Conservation (phyloP, 306 rosid genomes). For the Cicer chorassanicum region DNA sequence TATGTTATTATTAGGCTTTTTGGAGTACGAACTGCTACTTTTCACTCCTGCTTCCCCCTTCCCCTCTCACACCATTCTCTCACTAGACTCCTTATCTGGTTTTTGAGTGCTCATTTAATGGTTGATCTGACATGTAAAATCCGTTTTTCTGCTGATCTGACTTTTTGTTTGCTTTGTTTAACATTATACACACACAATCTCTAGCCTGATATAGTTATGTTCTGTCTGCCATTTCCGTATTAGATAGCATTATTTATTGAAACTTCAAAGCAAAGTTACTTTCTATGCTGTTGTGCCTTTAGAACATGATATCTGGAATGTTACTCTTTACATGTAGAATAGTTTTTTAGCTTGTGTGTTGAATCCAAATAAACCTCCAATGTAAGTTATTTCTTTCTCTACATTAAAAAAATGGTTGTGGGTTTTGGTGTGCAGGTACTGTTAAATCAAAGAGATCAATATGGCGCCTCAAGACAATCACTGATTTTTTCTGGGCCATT, state of each 20-base stretch:
- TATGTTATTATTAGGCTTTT: not conserved
- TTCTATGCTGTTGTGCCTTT: not conserved
- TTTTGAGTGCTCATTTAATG: not conserved
- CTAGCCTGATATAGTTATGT: conserved; percentile 6
- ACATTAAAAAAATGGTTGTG: not conserved
- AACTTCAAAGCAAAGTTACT: not conserved
- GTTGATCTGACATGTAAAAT: not conserved
- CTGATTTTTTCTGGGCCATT: conserved; percentile 87
- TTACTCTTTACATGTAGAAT: not conserved
- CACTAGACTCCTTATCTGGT: not conserved
- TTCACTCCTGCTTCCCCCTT: not conserved
- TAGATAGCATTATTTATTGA: conserved; percentile 12
- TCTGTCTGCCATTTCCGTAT: not conserved
- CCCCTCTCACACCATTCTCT: not conserved
- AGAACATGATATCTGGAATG: conserved; percentile 25
- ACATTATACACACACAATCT: not conserved
- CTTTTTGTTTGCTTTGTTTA: not conserved
- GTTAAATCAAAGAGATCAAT: conserved; percentile 81
- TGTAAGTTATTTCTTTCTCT: not conserved
- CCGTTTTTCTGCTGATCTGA: not conserved
- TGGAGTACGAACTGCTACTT: not conserved
- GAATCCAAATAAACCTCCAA: conserved; percentile 4
- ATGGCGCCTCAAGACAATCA: conserved; percentile 81
- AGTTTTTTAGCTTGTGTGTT: conserved; percentile 4
- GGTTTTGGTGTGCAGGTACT: conserved; percentile 60